Evolutionary conservation across 2,329 filamentous ascomycete species (phyloP), one percentile per base, ranked within the genome.

Genomic region (Fusarium hostae): DNA sequence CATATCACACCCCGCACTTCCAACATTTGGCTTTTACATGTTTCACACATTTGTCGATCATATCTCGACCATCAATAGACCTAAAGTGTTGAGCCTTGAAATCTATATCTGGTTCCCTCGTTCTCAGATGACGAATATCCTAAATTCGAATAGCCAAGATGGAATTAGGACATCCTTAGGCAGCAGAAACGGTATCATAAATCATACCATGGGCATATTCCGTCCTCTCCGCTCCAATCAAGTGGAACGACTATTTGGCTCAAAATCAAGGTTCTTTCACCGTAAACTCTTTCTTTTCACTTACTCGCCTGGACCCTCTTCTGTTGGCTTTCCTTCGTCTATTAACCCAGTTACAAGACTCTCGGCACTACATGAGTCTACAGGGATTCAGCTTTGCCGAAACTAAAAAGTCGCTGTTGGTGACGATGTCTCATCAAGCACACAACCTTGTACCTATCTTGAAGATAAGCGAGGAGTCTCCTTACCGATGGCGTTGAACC

Each of bases 401-500:
- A 28, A 20, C 30, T 32, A 32, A 22, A 35, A 18, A 20, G 20
- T 18, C 8, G 11, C 30, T 40, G 18, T 35, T 22, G 26, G 28
- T 45, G 5, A 9, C 20, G 12, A 9, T 35, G 30, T 13, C 28
- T 6, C 37, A 24, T 28, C 24, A 35, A 39, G 26, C 28, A 20
- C 20, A 28, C 16, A 47, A 16, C 28, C 52, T 34, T 56, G 16
- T 26, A 26, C 15, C 18, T n/a, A 48, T 56, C 18, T 32, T 34
- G 22, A 18, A 40, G 35, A 41, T 30, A 54, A 41, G 50, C 50
- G 35, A 45, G 30, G 22, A n/a, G 30, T 30, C 18, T n/a, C 16
- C 26, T 8, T 41, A 30, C 34, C 30, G 24, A 44, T 35, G 12
- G 43, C 47, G 65, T 56, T 66, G 20, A 61, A 66, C 44, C n/a